Percentiles rank a stretch among this genome's conserved stretches.
These are phyloP conservation scores for Geotrichum phurueaensis DNA, from an alignment of 1,139 yeast genomes.

Conservation along the genomic window DNA sequence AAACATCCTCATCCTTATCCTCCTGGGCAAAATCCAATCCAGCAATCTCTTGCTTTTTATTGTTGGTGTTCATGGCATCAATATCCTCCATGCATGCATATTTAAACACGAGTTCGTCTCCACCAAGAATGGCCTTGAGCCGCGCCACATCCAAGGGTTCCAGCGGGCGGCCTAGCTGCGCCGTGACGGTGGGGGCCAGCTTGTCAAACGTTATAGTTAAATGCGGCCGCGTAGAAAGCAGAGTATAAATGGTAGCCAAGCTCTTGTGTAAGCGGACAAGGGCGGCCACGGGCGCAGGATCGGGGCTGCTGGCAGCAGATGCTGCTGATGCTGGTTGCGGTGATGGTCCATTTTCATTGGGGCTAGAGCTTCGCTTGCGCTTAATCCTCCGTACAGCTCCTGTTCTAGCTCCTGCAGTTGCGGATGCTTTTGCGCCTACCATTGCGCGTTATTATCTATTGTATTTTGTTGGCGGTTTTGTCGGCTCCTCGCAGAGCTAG, in stretches of 20 bases:
- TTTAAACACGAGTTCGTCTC: conserved; percentile 54
- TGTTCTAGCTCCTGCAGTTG: neutral
- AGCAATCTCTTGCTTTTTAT: conserved; percentile 31
- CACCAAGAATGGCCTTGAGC: conserved; percentile 58
- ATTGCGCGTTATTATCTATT: neutral
- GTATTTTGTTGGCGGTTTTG: neutral
- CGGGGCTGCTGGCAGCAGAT: neutral
- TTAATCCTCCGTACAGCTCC: neutral
- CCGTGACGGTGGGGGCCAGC: conserved; percentile 45
- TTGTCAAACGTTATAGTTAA: conserved; percentile 50
- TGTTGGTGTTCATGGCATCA: conserved; percentile 39
- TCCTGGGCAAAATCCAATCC: conserved; percentile 21
- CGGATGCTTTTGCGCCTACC: neutral
- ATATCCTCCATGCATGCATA: conserved; percentile 34
- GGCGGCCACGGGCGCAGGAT: neutral
- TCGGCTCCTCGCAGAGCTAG: neutral
- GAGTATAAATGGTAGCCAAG: conserved; percentile 46
- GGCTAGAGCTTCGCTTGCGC: neutral
- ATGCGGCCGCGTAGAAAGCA: conserved; percentile 50
- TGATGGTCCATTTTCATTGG: neutral
- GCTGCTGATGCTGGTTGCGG: neutral
- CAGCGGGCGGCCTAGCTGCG: conserved; percentile 28
- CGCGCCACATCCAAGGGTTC: conserved; percentile 52
- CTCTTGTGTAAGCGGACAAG: conserved; percentile 18
- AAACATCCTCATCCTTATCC: conserved; percentile 43